Conservation (phyloP, 2,329 filamentous ascomycete genomes). For the Aspergillus awamori region DNA sequence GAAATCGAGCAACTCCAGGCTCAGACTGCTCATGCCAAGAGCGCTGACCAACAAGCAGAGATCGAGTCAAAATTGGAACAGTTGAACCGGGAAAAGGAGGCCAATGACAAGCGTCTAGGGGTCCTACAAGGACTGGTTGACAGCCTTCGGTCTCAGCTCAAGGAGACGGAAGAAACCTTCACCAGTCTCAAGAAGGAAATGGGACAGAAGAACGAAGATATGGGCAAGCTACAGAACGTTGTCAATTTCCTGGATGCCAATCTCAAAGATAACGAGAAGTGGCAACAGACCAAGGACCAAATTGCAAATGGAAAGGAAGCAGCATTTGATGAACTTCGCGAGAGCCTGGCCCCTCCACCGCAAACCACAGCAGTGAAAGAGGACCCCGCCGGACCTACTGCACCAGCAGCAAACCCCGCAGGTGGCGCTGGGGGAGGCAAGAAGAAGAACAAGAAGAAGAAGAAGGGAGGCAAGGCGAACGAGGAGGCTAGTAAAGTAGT, state of each 20-base stretch:
- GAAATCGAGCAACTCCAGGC: slow-evolving; percentile 42
- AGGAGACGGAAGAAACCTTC: slow-evolving; percentile 56
- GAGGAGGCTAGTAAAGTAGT: slow-evolving; percentile 38
- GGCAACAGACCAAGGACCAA: slow-evolving; percentile 39
- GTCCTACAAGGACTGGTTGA: slow-evolving; percentile 60
- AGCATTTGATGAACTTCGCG: slow-evolving; percentile 39
- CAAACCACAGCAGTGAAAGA: slow-evolving; percentile 26
- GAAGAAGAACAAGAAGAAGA: slow-evolving; percentile 91
- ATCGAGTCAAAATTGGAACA: slow-evolving; percentile 37
- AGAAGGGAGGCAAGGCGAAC: slow-evolving; percentile 65
- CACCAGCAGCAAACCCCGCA: slow-evolving; percentile 21
- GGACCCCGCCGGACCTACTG: slow-evolving; percentile 23
- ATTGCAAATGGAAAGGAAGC: slow-evolving; percentile 36
- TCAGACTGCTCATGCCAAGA: slow-evolving; percentile 28
- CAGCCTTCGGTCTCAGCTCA: slow-evolving; percentile 57
- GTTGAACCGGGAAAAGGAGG: slow-evolving; percentile 39
- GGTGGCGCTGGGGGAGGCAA: slow-evolving; percentile 42
- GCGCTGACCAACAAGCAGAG: slow-evolving; percentile 27
- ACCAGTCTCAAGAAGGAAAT: slow-evolving; percentile 50
- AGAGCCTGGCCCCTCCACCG: slow-evolving; percentile 33
- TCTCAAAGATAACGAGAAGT: slow-evolving; percentile 38
- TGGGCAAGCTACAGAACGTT: slow-evolving; percentile 37
- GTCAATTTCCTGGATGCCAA: slow-evolving; percentile 46
- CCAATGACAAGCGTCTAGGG: slow-evolving; percentile 55
- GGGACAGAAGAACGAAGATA: slow-evolving; percentile 40